These are phyloP conservation scores for Fusarium sp. DNA, from an alignment of 2,329 filamentous ascomycete species.

Conservation along the genomic window DNA sequence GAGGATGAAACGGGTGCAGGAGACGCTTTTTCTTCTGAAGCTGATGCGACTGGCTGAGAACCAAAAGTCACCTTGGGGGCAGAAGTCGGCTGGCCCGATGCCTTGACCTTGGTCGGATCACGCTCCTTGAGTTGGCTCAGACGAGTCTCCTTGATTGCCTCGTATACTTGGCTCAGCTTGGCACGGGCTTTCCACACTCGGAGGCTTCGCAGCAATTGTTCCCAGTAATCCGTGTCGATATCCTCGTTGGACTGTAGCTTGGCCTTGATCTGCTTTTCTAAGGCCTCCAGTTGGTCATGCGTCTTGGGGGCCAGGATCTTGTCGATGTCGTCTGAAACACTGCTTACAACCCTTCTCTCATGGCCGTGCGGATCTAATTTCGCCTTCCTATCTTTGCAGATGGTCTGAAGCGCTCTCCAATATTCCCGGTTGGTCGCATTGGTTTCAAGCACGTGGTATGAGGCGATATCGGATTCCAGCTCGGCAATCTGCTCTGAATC, in stretches of 20 bases:
- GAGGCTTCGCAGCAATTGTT: constrained; percentile 85
- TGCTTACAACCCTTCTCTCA: constrained; percentile 79
- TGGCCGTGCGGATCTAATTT: constrained; percentile 67
- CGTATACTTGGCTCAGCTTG: constrained; percentile 79
- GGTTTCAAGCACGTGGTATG: constrained; percentile 84
- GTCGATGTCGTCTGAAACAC: constrained; percentile 89
- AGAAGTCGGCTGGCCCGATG: constrained; percentile 22
- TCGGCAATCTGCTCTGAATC: constrained; percentile 73
- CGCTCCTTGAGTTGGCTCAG: constrained; percentile 71
- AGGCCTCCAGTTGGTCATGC: constrained; percentile 82
- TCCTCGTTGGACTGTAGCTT: constrained; percentile 91
- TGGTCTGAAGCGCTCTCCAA: constrained; percentile 89
- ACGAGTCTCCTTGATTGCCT: constrained; percentile 76
- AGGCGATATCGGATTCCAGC: constrained; percentile 81
- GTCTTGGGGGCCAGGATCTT: constrained; percentile 85
- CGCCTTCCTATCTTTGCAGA: constrained; percentile 79
- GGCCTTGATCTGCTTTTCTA: constrained; percentile 86
- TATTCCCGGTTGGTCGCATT: constrained; percentile 83
- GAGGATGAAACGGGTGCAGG: constrained; percentile 29
- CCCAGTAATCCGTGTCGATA: constrained; percentile 98
- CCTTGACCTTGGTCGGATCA: constrained; percentile 71
- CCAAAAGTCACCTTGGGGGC: neutral
- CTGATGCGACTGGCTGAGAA: neutral
- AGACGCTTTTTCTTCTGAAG: constrained; percentile 12
- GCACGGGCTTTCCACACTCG: constrained; percentile 92